Evolutionary conservation across 1,284 basidiomycete genomes (phyloP), one percentile per base, ranked within the genome.

Genomic region (Cutaneotrichosporon mucoides): DNA sequence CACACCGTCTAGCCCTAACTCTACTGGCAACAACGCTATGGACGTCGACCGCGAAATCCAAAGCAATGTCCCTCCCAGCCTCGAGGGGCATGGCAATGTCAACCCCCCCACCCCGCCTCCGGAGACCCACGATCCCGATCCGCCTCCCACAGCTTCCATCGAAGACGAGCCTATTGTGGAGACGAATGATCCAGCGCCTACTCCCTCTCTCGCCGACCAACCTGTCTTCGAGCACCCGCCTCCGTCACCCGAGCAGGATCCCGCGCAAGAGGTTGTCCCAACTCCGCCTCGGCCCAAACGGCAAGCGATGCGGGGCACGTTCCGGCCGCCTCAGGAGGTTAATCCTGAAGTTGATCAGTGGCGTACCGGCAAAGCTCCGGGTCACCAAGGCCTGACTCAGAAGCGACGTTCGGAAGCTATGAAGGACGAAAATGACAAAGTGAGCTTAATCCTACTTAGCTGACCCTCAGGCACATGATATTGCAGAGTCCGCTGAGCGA

Each of bases 341-440:
- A 44, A 13, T 2, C 42, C 42, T 5, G 45, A 40, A 2, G 36
- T 13, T 8, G 51, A 35, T 4, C 71, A 74, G 55, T 73, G 71
- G 72, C 61, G 66, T n/a, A 70, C 71, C 1, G 70, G 71, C 8
- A 69, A 67, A 45, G 64, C 54, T 6, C 72, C 72, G 3, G 72
- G 72, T 1, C 68, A 70, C 59, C 70, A 72, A 55, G 72, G 72
- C 5, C 67, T 68, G 9, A 63, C 67, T 55, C 57, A 65, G 54
- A 59, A 58, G 24, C 50, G 59, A 9, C 47, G 42, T 3, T 33
- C 43, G 4, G 49, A 52, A 15, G 3, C 40, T 2, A 34, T 10
- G 35, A 46, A 44, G 11, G 46, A 34, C 4, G 33, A 11, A 24
- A 42, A 33, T 7, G 35, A 13, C 24, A 38, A 15, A 1, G 54